Evolutionary conservation across 345 rosid species (phyloP), one percentile per base, ranked within the genome.

Genomic region (Euphorbia pulcherrima): DNA sequence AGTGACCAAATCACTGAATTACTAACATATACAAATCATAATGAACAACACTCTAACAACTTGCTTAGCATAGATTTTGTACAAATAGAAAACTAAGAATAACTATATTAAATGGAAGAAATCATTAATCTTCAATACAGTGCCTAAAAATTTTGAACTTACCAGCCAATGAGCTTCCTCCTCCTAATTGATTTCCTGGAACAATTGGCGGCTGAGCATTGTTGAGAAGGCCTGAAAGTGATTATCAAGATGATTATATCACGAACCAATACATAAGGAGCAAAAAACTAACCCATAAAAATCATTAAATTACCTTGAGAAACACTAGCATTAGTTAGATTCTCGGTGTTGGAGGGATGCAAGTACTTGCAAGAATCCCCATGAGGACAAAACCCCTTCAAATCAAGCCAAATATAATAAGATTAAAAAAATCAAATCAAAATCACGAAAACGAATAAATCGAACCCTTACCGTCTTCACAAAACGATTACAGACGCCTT

Each of bases 321-420:
- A 53, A 39, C 28, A 70, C 4, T 12, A 47, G 21, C 53, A 44
- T 62, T 62, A 27, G 20, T 64, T 50, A 62, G 77, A 65, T 35
- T 74, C 69, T 74, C 76, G 46, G 58, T 74, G 26, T 35, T 60
- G 37, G 57, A 4, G 28, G 92, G 80, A 75, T 94, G 97, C 48
- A 82, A 72, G 72, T 85, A 94, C 72, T 81, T 89, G 63, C 97
- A 94, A 65, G 97, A 86, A 76, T 89, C 89, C 48, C 92, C 97
- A 23, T 64, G 88, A 18, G 83, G 92, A 72, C 97, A 94, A 75
- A 83, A 91, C 0, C 91, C 92, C 96, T 93, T 71, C 62, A 77
- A 52, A 24, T 14, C n/a, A 18, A 5, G 29, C 5, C 27, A 67
- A 41, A 58, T 27, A 24, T 23, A 51, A 0, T 13, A 41, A n/a